Evolutionary conservation across 2,329 filamentous ascomycete species (phyloP).

Genomic region (Curvularia eragrostidis): DNA sequence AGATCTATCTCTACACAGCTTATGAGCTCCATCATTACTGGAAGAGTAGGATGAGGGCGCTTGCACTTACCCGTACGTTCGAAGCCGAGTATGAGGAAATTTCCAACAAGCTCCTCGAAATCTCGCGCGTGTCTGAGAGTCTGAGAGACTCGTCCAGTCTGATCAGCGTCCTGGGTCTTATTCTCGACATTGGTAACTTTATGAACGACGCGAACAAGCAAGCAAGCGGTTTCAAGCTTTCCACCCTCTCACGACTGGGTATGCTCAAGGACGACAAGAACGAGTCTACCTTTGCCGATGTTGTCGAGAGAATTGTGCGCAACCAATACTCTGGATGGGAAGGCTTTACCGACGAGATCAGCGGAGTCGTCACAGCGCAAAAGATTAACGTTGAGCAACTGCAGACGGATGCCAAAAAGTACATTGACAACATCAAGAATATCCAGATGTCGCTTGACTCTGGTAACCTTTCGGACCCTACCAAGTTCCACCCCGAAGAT

Average conservation of each 20-base stretch:
- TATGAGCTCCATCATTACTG: slow-evolving; percentile 97
- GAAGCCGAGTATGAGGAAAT: slow-evolving; percentile 93
- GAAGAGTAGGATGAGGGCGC: slow-evolving; percentile 94
- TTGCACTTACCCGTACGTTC: slow-evolving; percentile 81
- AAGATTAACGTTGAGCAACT: slow-evolving; percentile 97
- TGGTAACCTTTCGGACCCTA: slow-evolving; percentile 93
- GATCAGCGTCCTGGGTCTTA: slow-evolving; percentile 95
- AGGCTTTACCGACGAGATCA: slow-evolving; percentile 83
- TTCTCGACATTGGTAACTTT: slow-evolving; percentile 98
- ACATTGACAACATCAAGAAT: slow-evolving; percentile 94
- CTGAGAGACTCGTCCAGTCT: slow-evolving; percentile 88
- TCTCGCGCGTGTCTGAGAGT: slow-evolving; percentile 88
- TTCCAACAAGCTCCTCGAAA: slow-evolving; percentile 79
- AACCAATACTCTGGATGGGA: slow-evolving; percentile 98
- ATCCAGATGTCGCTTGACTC: slow-evolving; percentile 90
- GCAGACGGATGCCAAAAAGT: slow-evolving; percentile 83
- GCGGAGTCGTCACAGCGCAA: slow-evolving; percentile 76
- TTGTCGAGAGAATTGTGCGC: slow-evolving; percentile 94
- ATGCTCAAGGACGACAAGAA: slow-evolving; percentile 99
- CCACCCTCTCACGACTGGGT: slow-evolving; percentile 85
- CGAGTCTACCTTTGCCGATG: slow-evolving; percentile 91
- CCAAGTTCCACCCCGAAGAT: slow-evolving; percentile 97
- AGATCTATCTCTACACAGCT: slow-evolving; percentile 91
- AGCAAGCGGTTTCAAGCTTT: slow-evolving; percentile 96
- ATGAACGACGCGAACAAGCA: slow-evolving; percentile 99